Conservation (phyloP, 257 asterid species). For the Cruciata laevipes region DNA sequence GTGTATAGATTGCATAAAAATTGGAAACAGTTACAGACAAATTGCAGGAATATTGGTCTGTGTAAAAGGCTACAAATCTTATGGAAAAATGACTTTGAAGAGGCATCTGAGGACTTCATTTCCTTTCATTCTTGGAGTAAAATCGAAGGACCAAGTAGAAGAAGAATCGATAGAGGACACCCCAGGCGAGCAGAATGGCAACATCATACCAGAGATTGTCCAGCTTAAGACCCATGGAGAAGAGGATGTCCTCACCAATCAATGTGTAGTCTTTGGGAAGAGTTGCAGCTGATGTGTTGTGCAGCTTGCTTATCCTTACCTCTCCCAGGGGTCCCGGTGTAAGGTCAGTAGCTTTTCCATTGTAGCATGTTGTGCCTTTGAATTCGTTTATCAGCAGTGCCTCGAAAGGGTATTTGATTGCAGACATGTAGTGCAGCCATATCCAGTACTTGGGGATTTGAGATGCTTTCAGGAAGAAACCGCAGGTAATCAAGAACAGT, state of each 20-base stretch:
- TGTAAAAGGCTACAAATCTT: neutral
- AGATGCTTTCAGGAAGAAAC: slow-evolving; percentile 73
- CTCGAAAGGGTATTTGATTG: slow-evolving; percentile 88
- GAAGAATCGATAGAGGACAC: slow-evolving; percentile 26
- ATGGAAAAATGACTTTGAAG: neutral
- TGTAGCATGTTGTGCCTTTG: slow-evolving; percentile 51
- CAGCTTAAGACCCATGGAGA: slow-evolving; percentile 34
- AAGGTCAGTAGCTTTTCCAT: slow-evolving; percentile 42
- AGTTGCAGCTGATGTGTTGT: slow-evolving; percentile 25
- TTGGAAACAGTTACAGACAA: too few relatives aligned
- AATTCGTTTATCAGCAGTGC: slow-evolving; percentile 74
- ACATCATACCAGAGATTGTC: slow-evolving; percentile 30
- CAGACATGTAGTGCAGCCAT: slow-evolving; percentile 83
- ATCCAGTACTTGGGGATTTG: slow-evolving; percentile 61
- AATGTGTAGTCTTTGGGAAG: slow-evolving; percentile 33
- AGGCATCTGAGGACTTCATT: slow-evolving; percentile 6
- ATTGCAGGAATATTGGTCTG: too few relatives aligned
- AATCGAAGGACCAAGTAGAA: slow-evolving; percentile 34
- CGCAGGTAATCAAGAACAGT: slow-evolving; percentile 79
- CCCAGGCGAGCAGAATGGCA: slow-evolving; percentile 32
- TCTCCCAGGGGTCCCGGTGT: slow-evolving; percentile 82
- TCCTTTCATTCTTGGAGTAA: slow-evolving; percentile 34
- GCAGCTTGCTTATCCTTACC: slow-evolving; percentile 52
- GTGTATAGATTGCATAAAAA: neutral
- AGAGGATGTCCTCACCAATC: slow-evolving; percentile 70